Base-by-base conservation (phyloP, 257 asterid species). In the Perilla frutescens region DNA sequence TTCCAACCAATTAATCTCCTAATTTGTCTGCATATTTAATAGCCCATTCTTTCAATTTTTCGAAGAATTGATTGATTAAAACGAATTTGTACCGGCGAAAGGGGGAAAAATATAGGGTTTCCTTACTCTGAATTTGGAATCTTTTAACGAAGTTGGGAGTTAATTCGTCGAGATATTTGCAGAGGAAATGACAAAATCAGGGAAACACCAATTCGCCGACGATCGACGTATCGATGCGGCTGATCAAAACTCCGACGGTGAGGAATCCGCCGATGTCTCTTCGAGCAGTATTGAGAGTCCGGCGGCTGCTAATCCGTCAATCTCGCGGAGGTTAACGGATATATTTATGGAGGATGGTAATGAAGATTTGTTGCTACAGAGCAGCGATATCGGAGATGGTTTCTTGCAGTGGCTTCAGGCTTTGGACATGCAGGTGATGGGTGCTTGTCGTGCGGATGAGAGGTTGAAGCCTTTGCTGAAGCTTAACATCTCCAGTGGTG, bases 401-500 rank as follows among this genome's bases (percentile, higher is more conserved):
- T 80, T 86, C 65, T n/a, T 81, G 72, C 89, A 78, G 65, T 90
- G 89, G 90, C 78, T 86, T 61, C 73, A 68, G 47, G 92, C 92
- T 39, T 72, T 90, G 70, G 91, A 85, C 67, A 72, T 85, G 80
- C 96, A 90, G 80, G 86, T 86, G 26, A 78, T 85, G 78, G 96
- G 94, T 37, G 96, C 92, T 53, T 90, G 96, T 44, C 89, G 96
- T n/a, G 85, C 86, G 4, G 96, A 90, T 70, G 96, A 90, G 82
- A 86, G 94, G 81, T 75, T 90, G 82, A 90, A 86, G 81, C 96
- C 96, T 63, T 68, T 90, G 81, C 72, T 90, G 76, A 88, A 88
- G 81, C 78, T 88, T 7, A 88, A 85, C 67, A 81, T 83, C 9
- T 84, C 86, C 39, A 68, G 81, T 4, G 94, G 88, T 6, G 91